Evolutionary conservation across 768 basidiomycete species (phyloP), one percentile per base, ranked within the genome.

Genomic region (Porpolomopsis calyptriformis): DNA sequence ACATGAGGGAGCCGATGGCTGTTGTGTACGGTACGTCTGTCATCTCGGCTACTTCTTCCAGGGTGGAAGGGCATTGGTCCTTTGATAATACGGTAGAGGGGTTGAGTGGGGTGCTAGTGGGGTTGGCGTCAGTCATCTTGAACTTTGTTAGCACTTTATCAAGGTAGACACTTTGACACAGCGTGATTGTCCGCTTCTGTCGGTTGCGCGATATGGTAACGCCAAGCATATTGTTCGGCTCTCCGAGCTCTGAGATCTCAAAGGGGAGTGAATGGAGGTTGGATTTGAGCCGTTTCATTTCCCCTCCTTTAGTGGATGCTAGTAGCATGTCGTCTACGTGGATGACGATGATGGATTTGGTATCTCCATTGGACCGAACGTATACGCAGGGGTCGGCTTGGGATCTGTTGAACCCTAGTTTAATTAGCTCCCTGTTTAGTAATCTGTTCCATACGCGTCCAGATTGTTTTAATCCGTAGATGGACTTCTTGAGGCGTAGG

Each of bases 381-480:
- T 51, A 50, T 1, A 40, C 19, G 10, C 37, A 43, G 2, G 61
- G 40, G 22, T 59, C 53, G 8, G 22, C 25, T 24, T 43, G 19
- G 4, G 20, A 22, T 19, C 42, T 18, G 3, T 27, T 33, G 37
- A 46, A 52, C 5, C 50, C 47, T 4, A 57, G 26, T 1, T 36
- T 27, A 1, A 25, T 39, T 29, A 57, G 22, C 29, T 27, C 42
- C 2, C 9, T n/a, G 20, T 46, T 8, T 0, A 64, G 38, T 19
- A 46, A 55, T 29, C 50, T 46, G 40, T 64, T 52, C 62, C 64
- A 67, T 4, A 49, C 45, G 8, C 54, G 44, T 2, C 56, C 34
- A 1, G 36, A 26, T 36, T 55, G 53, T 40, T 52, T 52, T 2
- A 64, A 55, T 0, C 72, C 65, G 42, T 74, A 74, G 3, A 74